Conservation (phyloP, 2,329 filamentous ascomycete genomes). For the Leptographium lundbergii region DNA sequence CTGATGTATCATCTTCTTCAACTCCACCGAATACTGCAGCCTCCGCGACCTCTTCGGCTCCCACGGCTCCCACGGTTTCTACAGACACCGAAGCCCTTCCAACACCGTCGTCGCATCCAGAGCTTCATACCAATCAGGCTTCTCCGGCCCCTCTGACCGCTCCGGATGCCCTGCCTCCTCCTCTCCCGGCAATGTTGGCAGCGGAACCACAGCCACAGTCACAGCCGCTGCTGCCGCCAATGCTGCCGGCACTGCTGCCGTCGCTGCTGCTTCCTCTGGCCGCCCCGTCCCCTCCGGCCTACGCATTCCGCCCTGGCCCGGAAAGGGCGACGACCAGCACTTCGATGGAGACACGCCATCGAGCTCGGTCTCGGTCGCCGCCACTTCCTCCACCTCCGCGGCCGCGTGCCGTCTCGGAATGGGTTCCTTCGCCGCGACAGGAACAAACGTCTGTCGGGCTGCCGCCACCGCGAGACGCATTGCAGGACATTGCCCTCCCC, state of each 20-base stretch:
- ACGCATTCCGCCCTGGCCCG: neutral
- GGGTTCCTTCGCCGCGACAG: neutral
- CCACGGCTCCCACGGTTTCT: neutral
- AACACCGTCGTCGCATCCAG: too few relatives aligned
- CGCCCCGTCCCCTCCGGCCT: neutral
- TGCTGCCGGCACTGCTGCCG: neutral
- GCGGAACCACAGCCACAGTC: neutral
- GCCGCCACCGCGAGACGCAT: conserved; percentile 8
- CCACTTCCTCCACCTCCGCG: neutral
- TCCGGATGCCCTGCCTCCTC: too few relatives aligned
- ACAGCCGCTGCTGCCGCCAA: neutral
- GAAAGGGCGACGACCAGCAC: neutral
- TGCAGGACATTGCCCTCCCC: conserved; percentile 45
- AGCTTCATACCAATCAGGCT: too few relatives aligned
- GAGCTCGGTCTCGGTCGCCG: neutral
- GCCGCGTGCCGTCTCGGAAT: neutral
- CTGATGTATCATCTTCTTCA: neutral
- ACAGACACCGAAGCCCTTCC: too few relatives aligned
- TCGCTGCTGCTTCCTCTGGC: neutral
- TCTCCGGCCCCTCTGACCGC: too few relatives aligned
- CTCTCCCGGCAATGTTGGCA: neutral
- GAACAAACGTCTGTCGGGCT: neutral
- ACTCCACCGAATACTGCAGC: neutral
- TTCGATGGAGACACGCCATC: neutral
- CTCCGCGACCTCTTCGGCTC: neutral